A percentile compares a stretch with the other conserved stretches of the same genome.
These are phyloP conservation scores for Babjeviella inositovora DNA, from an alignment of 805 yeast species.

Conservation along the genomic window DNA sequence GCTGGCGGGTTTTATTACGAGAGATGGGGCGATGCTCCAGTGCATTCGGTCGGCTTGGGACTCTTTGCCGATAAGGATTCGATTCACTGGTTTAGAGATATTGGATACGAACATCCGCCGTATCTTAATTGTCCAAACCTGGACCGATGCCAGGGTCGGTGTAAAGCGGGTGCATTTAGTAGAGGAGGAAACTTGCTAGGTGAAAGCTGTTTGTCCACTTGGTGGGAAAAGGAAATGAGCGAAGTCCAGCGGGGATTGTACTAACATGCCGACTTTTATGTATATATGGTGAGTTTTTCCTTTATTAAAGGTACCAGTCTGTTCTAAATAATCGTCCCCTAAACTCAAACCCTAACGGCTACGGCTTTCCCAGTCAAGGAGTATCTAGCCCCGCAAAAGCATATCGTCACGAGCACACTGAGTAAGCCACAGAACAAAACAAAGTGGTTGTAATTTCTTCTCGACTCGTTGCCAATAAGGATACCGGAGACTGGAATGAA, in stretches of 20 bases:
- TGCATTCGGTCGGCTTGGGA: constrained; percentile 61
- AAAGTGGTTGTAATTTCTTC: constrained; percentile 15
- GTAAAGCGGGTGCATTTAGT: constrained; percentile 39
- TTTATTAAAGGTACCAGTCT: too few relatives aligned
- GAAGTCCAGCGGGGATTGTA: constrained; percentile 8
- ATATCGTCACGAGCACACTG: too few relatives aligned
- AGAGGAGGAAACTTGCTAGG: constrained; percentile 30
- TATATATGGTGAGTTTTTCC: too few relatives aligned
- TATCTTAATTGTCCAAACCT: constrained; percentile 62
- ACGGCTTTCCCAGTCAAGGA: too few relatives aligned
- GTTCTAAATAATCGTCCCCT: too few relatives aligned
- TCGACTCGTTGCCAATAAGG: constrained; percentile 14
- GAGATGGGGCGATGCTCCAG: constrained; percentile 92
- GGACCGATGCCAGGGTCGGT: constrained; percentile 26
- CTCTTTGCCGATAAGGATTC: constrained; percentile 52
- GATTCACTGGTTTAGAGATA: constrained; percentile 80
- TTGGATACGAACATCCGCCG: constrained; percentile 66
- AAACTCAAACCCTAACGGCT: too few relatives aligned
- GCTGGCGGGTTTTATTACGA: constrained; percentile 80
- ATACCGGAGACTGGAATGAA: constrained; percentile 13
- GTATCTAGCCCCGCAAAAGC: too few relatives aligned
- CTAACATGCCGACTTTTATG: too few relatives aligned
- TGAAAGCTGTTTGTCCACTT: constrained; percentile 63
- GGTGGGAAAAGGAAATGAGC: constrained; percentile 35
- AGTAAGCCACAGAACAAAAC: constrained; percentile 18